Base-by-base conservation (phyloP, 208 protist genomes). In the Leishmania lainsoni region DNA sequence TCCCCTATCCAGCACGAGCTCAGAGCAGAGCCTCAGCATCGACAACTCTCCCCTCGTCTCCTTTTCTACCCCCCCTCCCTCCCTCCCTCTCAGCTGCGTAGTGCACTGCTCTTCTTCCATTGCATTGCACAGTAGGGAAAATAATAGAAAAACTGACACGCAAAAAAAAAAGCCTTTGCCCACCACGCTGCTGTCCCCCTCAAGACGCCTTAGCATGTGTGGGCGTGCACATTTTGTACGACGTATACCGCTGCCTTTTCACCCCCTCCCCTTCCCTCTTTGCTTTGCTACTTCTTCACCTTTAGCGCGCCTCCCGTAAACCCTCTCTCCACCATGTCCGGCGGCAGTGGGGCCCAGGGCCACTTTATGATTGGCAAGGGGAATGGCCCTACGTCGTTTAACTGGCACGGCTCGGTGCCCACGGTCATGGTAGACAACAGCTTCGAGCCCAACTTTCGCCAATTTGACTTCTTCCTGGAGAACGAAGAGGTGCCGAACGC, bases 401-500 rank as follows among this genome's bases (percentile, higher is more conserved):
- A 97, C 87, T 90, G 81, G 83, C 90, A 96, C 75, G 92, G 94
- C 73, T 96, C 92, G n/a, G 85, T 97, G 32, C 91, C 93, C 17
- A 92, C 92, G 45, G 82, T 84, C 56, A 82, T 89, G 52, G 91
- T 80, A 17, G 94, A 97, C 83, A 93, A 81, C 81, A 77, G 89
- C 68, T 96, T 95, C 68, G 86, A 93, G 79, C 92, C 94, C 29
- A 97, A 97, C 84, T 97, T 97, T 69, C 88, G 94, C 20, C 94
- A 97, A 22, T 97, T 97, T 69, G 94, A 97, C 74, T 95, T 97
- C 76, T 95, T 94, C 45, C 77, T 96, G 39, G 90, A 94, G 75
- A 91, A 91, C 73, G 92, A 81, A 51, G 91, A 95, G 63, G 86
- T 93, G 56, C 94, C 94, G 1, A 86, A 92, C 76, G 87, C 86